A percentile compares a stretch with the other conserved stretches of the same genome.
phyloP scores from a whole-genome alignment of 441 rosid species.

The Euphorbia neoarborescens region DNA sequence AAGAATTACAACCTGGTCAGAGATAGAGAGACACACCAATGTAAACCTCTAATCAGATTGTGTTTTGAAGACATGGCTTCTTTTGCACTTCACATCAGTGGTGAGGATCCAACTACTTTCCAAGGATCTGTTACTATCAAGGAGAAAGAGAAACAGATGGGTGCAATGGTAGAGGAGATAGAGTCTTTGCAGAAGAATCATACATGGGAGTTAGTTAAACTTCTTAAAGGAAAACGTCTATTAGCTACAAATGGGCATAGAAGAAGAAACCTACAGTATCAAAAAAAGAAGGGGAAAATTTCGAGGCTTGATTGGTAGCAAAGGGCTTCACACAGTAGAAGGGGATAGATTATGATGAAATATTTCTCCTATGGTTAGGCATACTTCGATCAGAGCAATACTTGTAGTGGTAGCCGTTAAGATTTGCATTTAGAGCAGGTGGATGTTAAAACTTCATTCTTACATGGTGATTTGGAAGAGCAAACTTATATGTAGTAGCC shows the following conservation, averaged over 20 bases:
- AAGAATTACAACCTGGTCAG: background rate
- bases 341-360: too few species aligned
- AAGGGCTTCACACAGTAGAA: too few species aligned
- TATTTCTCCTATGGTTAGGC: background rate
- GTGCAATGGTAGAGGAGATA: background rate
- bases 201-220: background rate
- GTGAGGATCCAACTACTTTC: too few species aligned
- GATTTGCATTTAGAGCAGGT: too few species aligned
- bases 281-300: background rate
- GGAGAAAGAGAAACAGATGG: background rate
- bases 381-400: background rate
- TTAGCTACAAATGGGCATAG: too few species aligned
- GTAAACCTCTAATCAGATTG: background rate
- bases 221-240: background rate
- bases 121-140: background rate
- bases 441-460: background rate
- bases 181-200: conserved; percentile 2
- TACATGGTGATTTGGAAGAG: too few species aligned
- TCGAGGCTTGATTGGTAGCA: too few species aligned
- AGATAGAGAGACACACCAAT: background rate
- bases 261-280: background rate
- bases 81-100: background rate
- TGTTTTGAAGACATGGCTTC: background rate
- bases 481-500: too few species aligned
- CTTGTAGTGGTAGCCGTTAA: background rate